Evolutionary conservation across 2,329 filamentous ascomycete species (phyloP).

Genomic region (Lasiodiplodia sp.): DNA sequence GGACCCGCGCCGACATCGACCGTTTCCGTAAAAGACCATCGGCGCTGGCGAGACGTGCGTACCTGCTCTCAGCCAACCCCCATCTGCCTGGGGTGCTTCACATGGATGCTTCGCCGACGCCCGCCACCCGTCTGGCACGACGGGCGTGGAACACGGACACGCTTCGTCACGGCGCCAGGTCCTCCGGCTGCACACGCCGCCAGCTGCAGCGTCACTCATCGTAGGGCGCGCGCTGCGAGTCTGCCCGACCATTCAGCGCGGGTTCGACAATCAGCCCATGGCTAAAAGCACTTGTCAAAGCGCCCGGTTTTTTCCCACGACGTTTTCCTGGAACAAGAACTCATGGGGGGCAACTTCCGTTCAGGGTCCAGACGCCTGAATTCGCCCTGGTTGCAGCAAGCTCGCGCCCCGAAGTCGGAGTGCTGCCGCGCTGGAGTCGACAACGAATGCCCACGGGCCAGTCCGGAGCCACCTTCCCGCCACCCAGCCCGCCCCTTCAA

Average conservation of each 20-base stretch:
- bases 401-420: constrained; percentile 19
- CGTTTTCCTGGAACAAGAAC: not conserved
- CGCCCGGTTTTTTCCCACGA: not conserved
- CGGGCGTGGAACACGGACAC: constrained; percentile 5
- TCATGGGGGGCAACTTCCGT: not conserved
- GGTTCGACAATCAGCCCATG: constrained; percentile 13
- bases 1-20: not conserved
- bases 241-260: constrained; percentile 18
- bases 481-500: constrained; percentile 8
- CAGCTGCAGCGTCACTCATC: not conserved
- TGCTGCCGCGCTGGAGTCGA: not conserved
- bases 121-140: constrained; percentile 2
- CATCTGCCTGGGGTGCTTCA: constrained; percentile 11
- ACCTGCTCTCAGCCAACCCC: not conserved
- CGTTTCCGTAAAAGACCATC: not conserved
- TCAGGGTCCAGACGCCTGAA: not conserved
- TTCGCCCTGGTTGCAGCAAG: constrained; percentile 9
- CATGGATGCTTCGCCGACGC: constrained; percentile 4
- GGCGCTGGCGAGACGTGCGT: not conserved
- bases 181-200: constrained; percentile 17
- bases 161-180: constrained; percentile 15
- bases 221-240: constrained; percentile 2
- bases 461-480: constrained; percentile 3
- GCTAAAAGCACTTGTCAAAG: constrained; percentile 13
- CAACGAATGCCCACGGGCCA: not conserved